Evolutionary conservation across 106 monocot species (phyloP).

Genomic region (Phalaenopsis equestris): DNA sequence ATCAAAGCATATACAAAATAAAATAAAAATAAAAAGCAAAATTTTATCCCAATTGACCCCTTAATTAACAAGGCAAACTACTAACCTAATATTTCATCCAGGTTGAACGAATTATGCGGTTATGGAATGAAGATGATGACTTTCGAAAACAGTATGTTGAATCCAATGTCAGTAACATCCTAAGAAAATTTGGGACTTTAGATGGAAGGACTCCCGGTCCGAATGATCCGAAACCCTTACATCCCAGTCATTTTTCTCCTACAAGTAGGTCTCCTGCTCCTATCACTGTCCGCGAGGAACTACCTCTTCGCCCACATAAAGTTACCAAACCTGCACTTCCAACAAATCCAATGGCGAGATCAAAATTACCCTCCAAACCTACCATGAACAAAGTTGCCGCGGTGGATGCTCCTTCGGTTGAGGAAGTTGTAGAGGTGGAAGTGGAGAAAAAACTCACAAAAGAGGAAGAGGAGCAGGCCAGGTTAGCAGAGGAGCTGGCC

Average conservation of each 20-base stretch:
- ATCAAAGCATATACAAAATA: too few species aligned
- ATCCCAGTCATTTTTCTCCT: background rate
- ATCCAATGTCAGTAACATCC: conserved; percentile 42
- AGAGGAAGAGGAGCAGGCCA: conserved; percentile 28
- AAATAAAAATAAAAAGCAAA: too few species aligned
- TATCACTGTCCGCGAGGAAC: conserved; percentile 7
- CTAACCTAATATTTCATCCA: conserved; percentile 3
- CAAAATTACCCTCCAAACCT: conserved; percentile 22
- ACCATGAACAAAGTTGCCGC: conserved; percentile 4
- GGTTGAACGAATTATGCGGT: conserved; percentile 70
- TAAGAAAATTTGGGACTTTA: conserved; percentile 58
- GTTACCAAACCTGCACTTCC: conserved; percentile 10
- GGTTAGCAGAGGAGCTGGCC: conserved; percentile 26
- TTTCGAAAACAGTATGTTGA: conserved; percentile 71
- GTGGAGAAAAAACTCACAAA: conserved; percentile 22
- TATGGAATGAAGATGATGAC: conserved; percentile 71
- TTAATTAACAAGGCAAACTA: background rate
- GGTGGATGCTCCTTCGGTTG: conserved; percentile 6
- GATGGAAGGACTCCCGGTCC: conserved; percentile 73
- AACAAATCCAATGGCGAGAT: conserved; percentile 9
- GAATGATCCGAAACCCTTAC: conserved; percentile 31
- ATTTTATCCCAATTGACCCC: too few species aligned
- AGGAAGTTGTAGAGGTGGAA: conserved; percentile 18
- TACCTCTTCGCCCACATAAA: background rate
- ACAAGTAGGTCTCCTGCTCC: conserved; percentile 1